A percentile compares a stretch with the other conserved stretches of the same genome.
Evolutionary conservation across 1,284 basidiomycete genomes (phyloP).

Genomic region (Cryptococcus jaspeensis): DNA sequence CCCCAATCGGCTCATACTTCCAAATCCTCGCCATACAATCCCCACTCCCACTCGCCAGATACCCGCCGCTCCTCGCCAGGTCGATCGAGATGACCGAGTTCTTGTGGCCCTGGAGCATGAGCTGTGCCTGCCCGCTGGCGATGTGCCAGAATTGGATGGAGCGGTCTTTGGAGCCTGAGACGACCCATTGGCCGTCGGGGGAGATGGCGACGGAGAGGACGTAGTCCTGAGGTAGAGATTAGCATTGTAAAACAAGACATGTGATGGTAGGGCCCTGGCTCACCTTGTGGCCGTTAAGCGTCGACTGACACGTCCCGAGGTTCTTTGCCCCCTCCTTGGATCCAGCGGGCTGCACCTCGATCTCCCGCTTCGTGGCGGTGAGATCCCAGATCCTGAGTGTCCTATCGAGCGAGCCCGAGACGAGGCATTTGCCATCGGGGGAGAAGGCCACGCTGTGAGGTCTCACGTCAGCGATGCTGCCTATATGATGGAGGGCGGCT

Average conservation of each 20-base stretch:
- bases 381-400: conserved; percentile 87
- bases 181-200: conserved; percentile 82
- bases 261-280: conserved; percentile 23
- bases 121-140: conserved; percentile 68
- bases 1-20: conserved; percentile 50
- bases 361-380: conserved; percentile 42
- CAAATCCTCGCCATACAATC: conserved; percentile 81
- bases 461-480: no score
- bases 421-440: conserved; percentile 70
- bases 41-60: conserved; percentile 81
- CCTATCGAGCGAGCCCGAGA: conserved; percentile 82
- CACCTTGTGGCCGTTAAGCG: conserved; percentile 81
- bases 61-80: conserved; percentile 68
- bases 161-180: conserved; percentile 86
- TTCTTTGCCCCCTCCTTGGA: conserved; percentile 50
- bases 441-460: conserved; percentile 78
- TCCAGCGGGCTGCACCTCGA: conserved; percentile 29
- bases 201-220: conserved; percentile 63
- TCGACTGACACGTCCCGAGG: conserved; percentile 66
- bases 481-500: background rate
- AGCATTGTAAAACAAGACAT: background rate
- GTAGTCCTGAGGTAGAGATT: conserved; percentile 42
- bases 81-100: conserved; percentile 88
- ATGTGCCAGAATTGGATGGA: conserved; percentile 88
- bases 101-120: conserved; percentile 85